Percentiles rank a stretch among this genome's conserved stretches.
These are phyloP conservation scores for Elongisporangium prolatum DNA, from an alignment of 352 stramenopile species.

Conservation along the genomic window DNA sequence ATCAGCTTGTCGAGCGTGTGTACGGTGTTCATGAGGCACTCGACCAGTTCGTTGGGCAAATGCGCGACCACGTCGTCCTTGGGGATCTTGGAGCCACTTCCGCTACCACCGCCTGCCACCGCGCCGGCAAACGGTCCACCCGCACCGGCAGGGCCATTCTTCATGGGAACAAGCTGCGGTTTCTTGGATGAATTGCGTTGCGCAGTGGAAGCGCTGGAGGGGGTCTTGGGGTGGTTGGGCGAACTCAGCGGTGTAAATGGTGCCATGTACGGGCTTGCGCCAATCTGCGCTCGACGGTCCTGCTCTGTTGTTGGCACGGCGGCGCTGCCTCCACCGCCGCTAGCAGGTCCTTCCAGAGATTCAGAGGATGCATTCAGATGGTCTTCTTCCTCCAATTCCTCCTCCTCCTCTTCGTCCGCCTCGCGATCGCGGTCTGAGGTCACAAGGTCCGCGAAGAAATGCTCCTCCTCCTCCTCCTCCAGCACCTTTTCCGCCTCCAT, in stretches of 20 bases:
- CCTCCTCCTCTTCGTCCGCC: slow-evolving; percentile 11
- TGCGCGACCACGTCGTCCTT: slow-evolving; percentile 61
- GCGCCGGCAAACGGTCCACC: slow-evolving; percentile 1
- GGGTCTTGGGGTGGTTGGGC: slow-evolving; percentile 48
- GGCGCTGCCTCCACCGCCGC: slow-evolving; percentile 5
- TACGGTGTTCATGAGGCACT: slow-evolving; percentile 53
- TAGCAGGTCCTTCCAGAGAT: background rate
- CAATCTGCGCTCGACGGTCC: slow-evolving; percentile 55
- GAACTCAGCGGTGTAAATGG: slow-evolving; percentile 70
- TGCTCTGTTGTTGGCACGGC: slow-evolving; percentile 22
- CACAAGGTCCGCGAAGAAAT: slow-evolving; percentile 24
- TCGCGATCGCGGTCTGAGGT: slow-evolving; percentile 6
- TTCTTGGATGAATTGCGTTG: slow-evolving; percentile 25
- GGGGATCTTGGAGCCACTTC: slow-evolving; percentile 19
- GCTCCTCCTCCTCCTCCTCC: slow-evolving; percentile 29
- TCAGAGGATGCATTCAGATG: background rate
- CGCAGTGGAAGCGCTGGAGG: slow-evolving; percentile 24
- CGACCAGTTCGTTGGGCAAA: slow-evolving; percentile 45
- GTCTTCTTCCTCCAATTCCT: slow-evolving; percentile 1
- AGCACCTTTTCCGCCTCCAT: slow-evolving; percentile 26
- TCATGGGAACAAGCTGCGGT: slow-evolving; percentile 52
- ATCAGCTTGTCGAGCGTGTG: slow-evolving; percentile 65
- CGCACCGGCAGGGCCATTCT: slow-evolving; percentile 11
- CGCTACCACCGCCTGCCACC: slow-evolving; percentile 5
- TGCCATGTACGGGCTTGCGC: slow-evolving; percentile 55